Evolutionary conservation across 1,284 basidiomycete genomes (phyloP), one percentile per base, ranked within the genome.

Genomic region (Cutaneotrichosporon cutaneum): DNA sequence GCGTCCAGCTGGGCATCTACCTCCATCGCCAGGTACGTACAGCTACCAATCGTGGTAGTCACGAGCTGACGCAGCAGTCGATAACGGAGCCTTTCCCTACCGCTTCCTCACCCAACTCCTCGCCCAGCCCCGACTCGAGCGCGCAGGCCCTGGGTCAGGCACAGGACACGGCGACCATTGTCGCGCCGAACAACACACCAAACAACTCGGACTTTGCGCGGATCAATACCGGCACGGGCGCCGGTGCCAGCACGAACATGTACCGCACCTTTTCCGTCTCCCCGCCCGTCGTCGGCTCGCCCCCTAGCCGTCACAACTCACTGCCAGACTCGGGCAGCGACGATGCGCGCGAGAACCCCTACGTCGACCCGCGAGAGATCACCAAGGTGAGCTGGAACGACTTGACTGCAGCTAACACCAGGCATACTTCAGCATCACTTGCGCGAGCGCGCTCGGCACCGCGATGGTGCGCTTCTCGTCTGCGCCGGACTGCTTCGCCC

Each of bases 1-100:
- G 77, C 82, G 85, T 71, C 69, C 92, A 96, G 74, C 83, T 96
- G 0, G 93, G 94, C 1, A 87, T 96, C 54, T 97, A 96, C 71
- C 83, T 97, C 3, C 92, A 94, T 73, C 84, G 93, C 11, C 92
- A 94, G 77, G 61, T 64, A 14, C 7, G 61, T 60, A 27, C 8
- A 22, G 30, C 14, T 13, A 14, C 14, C 6, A 14, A 7, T 6
- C 16, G 13, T 32, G 13, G 14, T 30, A 3, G 1, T 3, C n/a
- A 18, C 4, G 22, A 42, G 27, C 58, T 56, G n/a, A 54, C 58
- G 7, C 16, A n/a, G 18, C 57, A 65, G 61, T 62, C 59, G n/a
- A 45, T 90, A 90, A 65, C 83, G 85, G 76, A 79, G 5, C 66
- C 79, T 74, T 33, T 77, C 74, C 32, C 71, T 75, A 24, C 47